Conservation (phyloP, 2,329 filamentous ascomycete species). For the Botryosphaeria dothidea region DNA sequence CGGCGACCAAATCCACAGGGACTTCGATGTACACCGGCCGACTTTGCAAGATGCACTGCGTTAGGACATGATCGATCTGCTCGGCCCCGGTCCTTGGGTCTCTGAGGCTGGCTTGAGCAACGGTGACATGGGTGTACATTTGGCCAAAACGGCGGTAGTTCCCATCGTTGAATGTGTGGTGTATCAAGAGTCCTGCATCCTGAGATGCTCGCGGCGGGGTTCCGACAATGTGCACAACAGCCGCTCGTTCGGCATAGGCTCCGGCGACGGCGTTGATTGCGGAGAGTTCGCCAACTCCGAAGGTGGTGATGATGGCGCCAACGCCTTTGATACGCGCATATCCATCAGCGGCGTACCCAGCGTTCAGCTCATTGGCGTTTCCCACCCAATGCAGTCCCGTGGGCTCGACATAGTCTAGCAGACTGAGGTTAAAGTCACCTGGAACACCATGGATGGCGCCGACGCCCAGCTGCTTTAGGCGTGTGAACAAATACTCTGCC, state of each 20-base stretch:
- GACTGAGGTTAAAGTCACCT: slow-evolving; percentile 38
- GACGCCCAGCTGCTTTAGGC: slow-evolving; percentile 46
- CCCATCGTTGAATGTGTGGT: slow-evolving; percentile 69
- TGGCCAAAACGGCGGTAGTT: slow-evolving; percentile 54
- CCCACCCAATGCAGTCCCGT: slow-evolving; percentile 44
- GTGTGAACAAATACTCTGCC: slow-evolving; percentile 36
- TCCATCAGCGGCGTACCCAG: slow-evolving; percentile 59
- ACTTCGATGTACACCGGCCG: slow-evolving; percentile 60
- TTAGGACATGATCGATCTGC: slow-evolving; percentile 54
- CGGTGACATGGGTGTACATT: slow-evolving; percentile 53
- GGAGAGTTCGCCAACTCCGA: slow-evolving; percentile 69
- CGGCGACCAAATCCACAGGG: slow-evolving; percentile 54
- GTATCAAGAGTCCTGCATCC: slow-evolving; percentile 48
- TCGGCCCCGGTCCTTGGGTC: slow-evolving; percentile 49
- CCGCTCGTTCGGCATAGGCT: slow-evolving; percentile 71
- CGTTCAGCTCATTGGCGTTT: slow-evolving; percentile 60
- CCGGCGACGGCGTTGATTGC: slow-evolving; percentile 73
- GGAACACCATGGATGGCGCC: slow-evolving; percentile 50
- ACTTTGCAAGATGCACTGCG: slow-evolving; percentile 53
- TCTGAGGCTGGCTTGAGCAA: slow-evolving; percentile 50
- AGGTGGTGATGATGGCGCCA: slow-evolving; percentile 71
- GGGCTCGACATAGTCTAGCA: slow-evolving; percentile 38
- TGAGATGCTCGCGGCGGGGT: slow-evolving; percentile 49
- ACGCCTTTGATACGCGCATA: slow-evolving; percentile 60
- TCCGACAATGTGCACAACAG: slow-evolving; percentile 64